These are phyloP conservation scores for Alternaria arbusti DNA, from an alignment of 2,329 filamentous ascomycete genomes.

Conservation along the genomic window DNA sequence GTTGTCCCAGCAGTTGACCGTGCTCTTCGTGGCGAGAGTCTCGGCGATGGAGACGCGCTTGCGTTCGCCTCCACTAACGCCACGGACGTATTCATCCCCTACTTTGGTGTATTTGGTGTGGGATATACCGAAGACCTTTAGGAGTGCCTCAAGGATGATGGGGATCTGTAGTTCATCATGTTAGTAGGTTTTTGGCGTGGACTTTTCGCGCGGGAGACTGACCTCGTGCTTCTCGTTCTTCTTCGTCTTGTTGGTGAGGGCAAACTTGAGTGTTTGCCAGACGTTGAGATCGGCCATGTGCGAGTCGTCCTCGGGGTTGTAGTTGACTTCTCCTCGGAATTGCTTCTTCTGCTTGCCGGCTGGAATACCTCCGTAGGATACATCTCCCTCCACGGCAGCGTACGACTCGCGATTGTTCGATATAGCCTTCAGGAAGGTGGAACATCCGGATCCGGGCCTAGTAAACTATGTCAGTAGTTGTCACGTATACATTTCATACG, in stretches of 20 bases:
- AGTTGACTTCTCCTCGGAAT: slow-evolving; percentile 78
- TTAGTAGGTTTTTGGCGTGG: neutral
- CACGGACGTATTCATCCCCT: slow-evolving; percentile 74
- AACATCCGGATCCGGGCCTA: slow-evolving; percentile 73
- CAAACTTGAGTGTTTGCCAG: slow-evolving; percentile 78
- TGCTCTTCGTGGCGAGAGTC: slow-evolving; percentile 69
- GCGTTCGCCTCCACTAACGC: slow-evolving; percentile 79
- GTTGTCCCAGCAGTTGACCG: slow-evolving; percentile 81
- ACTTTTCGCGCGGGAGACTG: neutral
- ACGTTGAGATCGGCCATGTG: slow-evolving; percentile 78
- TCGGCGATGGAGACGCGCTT: slow-evolving; percentile 79
- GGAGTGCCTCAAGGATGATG: slow-evolving; percentile 70
- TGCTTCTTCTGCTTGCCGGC: slow-evolving; percentile 70
- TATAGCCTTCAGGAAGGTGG: slow-evolving; percentile 77
- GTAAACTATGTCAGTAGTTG: neutral
- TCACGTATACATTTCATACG: neutral
- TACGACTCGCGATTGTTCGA: slow-evolving; percentile 72
- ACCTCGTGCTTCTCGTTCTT: slow-evolving; percentile 65
- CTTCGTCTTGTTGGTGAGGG: slow-evolving; percentile 76
- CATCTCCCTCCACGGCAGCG: slow-evolving; percentile 70
- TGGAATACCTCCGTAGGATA: slow-evolving; percentile 74
- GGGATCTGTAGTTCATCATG: slow-evolving; percentile 56
- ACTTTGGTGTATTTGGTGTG: slow-evolving; percentile 78
- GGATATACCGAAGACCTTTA: slow-evolving; percentile 79
- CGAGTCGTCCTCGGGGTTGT: slow-evolving; percentile 77